A percentile compares a stretch with the other conserved stretches of the same genome.
These are phyloP conservation scores for Podospora anserina DNA, from an alignment of 495 filamentous ascomycete species.

Conservation along the genomic window DNA sequence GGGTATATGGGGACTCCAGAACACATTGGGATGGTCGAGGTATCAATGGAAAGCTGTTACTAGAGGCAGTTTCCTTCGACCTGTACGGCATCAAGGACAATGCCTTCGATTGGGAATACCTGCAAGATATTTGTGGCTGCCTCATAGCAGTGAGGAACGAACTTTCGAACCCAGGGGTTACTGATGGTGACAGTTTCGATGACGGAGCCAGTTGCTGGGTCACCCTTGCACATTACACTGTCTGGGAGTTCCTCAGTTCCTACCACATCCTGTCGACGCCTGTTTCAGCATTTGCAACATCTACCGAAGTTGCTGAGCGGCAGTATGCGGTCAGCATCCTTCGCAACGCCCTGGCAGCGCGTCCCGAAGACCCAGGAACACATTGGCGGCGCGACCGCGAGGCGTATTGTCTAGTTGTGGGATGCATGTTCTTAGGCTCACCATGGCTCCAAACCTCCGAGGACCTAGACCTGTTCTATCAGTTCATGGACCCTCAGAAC, in stretches of 20 bases:
- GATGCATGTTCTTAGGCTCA: not conserved
- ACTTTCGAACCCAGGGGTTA: not conserved
- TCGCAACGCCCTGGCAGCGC: not conserved
- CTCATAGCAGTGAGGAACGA: not conserved
- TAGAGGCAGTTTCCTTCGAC: not conserved
- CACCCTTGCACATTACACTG: not conserved
- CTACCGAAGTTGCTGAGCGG: not conserved
- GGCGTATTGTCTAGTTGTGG: not conserved
- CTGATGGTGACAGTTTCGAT: not conserved
- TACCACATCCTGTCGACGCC: not conserved
- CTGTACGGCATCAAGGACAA: not conserved
- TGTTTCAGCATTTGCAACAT: not conserved
- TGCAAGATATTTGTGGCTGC: not conserved
- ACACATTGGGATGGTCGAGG: not conserved
- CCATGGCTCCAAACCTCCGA: not conserved
- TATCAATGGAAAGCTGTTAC: not conserved
- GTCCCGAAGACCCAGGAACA: not conserved
- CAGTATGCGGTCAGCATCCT: not conserved
- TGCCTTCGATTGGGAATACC: not conserved
- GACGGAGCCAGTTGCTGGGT: not conserved
- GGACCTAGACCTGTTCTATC: not conserved
- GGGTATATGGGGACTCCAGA: constrained; percentile 6
- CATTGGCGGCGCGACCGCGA: not conserved
- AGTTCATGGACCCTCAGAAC: not conserved
- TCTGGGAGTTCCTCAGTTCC: not conserved